phyloP scores from a whole-genome alignment of 78 protist genomes.

The Blattamonas nauphoetae region DNA sequence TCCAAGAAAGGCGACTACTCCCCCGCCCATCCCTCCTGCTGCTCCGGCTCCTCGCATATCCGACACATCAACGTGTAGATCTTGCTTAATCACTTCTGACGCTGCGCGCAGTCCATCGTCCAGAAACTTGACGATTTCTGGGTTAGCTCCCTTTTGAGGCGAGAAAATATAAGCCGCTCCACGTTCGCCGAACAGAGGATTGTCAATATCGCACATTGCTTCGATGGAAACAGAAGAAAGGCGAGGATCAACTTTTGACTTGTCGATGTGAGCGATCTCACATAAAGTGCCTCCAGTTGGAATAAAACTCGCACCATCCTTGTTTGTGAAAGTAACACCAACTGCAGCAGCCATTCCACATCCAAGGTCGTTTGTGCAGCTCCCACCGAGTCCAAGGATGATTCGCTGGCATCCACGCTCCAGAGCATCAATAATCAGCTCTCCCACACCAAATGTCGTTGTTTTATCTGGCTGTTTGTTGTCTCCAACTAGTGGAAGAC shows the following conservation, averaged over 20 bases:
- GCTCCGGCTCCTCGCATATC: neutral
- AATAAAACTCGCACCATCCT: neutral
- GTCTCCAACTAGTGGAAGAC: neutral
- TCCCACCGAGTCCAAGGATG: neutral
- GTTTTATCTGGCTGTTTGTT: neutral
- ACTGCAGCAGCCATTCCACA: neutral
- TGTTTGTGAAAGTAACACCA: neutral
- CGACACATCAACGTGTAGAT: neutral
- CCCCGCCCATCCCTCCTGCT: conserved; percentile 4
- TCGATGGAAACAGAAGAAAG: neutral
- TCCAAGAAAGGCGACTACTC: neutral
- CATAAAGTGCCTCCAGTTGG: neutral
- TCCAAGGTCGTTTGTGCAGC: neutral
- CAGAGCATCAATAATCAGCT: neutral
- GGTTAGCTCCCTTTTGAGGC: conserved; percentile 2
- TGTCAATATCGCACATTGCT: neutral
- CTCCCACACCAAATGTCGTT: neutral
- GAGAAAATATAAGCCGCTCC: neutral
- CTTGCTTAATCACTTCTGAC: neutral
- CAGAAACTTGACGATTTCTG: neutral
- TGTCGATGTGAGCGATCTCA: neutral
- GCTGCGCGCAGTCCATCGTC: neutral
- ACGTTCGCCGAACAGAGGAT: neutral
- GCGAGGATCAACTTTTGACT: neutral
- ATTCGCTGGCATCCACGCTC: neutral